Percentiles rank a stretch among this genome's conserved stretches.
Evolutionary conservation across 208 protist genomes (phyloP).

Genomic region (Trypanosoma brucei): DNA sequence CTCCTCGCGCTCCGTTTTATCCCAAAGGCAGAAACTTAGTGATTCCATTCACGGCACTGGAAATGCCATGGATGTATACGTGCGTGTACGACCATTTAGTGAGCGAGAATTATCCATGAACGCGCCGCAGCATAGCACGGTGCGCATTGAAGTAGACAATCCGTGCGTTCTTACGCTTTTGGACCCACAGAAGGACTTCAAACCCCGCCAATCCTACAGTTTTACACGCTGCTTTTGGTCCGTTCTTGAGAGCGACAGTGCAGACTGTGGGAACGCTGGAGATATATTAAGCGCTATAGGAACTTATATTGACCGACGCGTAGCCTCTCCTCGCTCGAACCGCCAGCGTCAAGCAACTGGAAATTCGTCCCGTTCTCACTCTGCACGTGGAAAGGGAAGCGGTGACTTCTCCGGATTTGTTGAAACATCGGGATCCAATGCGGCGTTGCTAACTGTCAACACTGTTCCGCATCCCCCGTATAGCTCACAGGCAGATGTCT

Average conservation of each 20-base stretch:
- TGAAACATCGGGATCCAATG: slow-evolving; percentile 43
- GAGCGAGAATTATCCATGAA: slow-evolving; percentile 61
- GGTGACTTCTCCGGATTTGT: slow-evolving; percentile 7
- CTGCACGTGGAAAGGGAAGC: slow-evolving; percentile 4
- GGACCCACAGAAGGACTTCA: slow-evolving; percentile 56
- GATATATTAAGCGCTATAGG: slow-evolving; percentile 37
- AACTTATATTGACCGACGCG: slow-evolving; percentile 31
- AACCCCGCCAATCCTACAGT: slow-evolving; percentile 49
- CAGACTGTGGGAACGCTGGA: slow-evolving; percentile 3
- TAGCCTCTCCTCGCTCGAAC: slow-evolving; percentile 14
- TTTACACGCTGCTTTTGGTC: slow-evolving; percentile 85
- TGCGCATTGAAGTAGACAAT: slow-evolving; percentile 73
- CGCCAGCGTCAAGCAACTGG: not conserved
- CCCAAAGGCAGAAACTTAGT: slow-evolving; percentile 3
- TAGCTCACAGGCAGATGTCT: slow-evolving; percentile 65
- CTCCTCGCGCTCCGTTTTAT: slow-evolving; percentile 11
- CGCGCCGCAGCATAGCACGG: slow-evolving; percentile 43
- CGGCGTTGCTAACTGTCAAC: slow-evolving; percentile 38
- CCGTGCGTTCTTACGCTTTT: slow-evolving; percentile 61
- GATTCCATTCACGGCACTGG: slow-evolving; percentile 26
- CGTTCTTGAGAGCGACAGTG: slow-evolving; percentile 34
- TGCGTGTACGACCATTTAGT: slow-evolving; percentile 82
- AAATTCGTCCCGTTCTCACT: slow-evolving; percentile 10
- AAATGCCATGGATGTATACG: slow-evolving; percentile 83
- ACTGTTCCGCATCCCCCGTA: slow-evolving; percentile 65